Percentiles rank a stretch among this genome's conserved stretches.
phyloP scores from a whole-genome alignment of 116 monocot species.

The Phalaenopsis hybrid region DNA sequence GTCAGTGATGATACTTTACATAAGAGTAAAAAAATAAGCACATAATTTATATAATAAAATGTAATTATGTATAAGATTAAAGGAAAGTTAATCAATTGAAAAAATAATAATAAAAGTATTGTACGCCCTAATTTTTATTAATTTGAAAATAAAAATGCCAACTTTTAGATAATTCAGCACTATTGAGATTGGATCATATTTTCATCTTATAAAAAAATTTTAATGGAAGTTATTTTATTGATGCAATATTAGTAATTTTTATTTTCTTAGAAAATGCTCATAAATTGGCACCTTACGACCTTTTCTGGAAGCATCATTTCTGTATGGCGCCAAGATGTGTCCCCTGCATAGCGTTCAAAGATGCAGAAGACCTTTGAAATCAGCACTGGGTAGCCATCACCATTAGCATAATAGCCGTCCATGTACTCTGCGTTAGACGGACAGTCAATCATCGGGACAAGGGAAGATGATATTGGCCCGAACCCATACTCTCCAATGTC shows the following conservation, averaged over 20 bases:
- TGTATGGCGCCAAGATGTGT: conserved; percentile 55
- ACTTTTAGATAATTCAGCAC: background rate
- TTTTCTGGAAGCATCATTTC: conserved; percentile 29
- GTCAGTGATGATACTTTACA: no score
- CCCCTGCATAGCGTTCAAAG: conserved; percentile 51
- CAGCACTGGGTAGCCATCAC: conserved; percentile 33
- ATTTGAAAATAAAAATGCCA: no score
- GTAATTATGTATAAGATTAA: no score
- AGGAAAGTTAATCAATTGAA: no score
- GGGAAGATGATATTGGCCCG: conserved; percentile 20
- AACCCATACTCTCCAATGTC: conserved; percentile 60
- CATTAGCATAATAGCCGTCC: conserved; percentile 43
- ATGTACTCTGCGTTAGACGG: conserved; percentile 38
- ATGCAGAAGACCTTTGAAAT: conserved; percentile 38
- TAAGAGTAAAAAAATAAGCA: no score
- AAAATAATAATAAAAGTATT: no score
- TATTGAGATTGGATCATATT: no score
- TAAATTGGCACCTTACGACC: conserved; percentile 18
- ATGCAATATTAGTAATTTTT: no score
- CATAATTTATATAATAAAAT: no score
- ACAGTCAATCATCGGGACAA: conserved; percentile 39
- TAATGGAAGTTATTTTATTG: background rate
- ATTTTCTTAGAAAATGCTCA: no score
- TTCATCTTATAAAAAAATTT: no score
- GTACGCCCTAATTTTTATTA: no score